A percentile compares a stretch with the other conserved stretches of the same genome.
These are phyloP conservation scores for Blastomyces percursus DNA, from an alignment of 2,329 filamentous ascomycete genomes.

Conservation along the genomic window DNA sequence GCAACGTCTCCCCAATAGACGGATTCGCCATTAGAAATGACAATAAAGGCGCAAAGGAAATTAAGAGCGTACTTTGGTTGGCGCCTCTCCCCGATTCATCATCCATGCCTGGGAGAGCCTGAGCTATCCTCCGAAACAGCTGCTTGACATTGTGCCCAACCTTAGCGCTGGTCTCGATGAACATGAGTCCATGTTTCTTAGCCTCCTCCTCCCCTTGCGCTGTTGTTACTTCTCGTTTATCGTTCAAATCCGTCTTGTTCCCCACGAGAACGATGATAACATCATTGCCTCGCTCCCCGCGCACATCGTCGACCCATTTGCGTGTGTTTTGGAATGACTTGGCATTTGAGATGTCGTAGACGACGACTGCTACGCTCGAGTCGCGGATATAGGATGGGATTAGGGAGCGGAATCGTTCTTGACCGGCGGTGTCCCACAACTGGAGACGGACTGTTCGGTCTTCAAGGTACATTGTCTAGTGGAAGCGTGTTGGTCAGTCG, in stretches of 20 bases:
- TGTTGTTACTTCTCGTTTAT: conserved; percentile 95
- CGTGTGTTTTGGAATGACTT: conserved; percentile 98
- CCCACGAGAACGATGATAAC: conserved; percentile 98
- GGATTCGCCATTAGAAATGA: not conserved
- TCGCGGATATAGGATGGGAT: conserved; percentile 99
- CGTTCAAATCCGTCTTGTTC: conserved; percentile 98
- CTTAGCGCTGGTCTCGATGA: conserved; percentile 98
- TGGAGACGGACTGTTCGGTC: conserved; percentile 95
- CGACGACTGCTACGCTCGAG: conserved; percentile 93
- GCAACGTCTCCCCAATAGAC: not conserved
- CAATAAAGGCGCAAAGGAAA: not conserved
- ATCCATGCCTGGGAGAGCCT: conserved; percentile 96
- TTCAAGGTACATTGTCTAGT: conserved; percentile 95
- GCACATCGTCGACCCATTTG: conserved; percentile 98
- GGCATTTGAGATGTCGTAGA: conserved; percentile 95
- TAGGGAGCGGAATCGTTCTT: conserved; percentile 91
- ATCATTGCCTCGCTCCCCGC: conserved; percentile 92
- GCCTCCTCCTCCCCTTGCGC: conserved; percentile 96
- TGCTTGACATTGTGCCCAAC: conserved; percentile 96
- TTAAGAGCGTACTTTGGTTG: conserved; percentile 58
- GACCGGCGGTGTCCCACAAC: conserved; percentile 95
- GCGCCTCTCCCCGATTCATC: conserved; percentile 69
- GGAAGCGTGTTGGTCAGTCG: not conserved
- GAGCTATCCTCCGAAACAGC: conserved; percentile 94
- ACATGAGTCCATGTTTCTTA: conserved; percentile 96